Conservation (phyloP, 2,329 filamentous ascomycete genomes). For the Neoscytalidium dimidiatum region DNA sequence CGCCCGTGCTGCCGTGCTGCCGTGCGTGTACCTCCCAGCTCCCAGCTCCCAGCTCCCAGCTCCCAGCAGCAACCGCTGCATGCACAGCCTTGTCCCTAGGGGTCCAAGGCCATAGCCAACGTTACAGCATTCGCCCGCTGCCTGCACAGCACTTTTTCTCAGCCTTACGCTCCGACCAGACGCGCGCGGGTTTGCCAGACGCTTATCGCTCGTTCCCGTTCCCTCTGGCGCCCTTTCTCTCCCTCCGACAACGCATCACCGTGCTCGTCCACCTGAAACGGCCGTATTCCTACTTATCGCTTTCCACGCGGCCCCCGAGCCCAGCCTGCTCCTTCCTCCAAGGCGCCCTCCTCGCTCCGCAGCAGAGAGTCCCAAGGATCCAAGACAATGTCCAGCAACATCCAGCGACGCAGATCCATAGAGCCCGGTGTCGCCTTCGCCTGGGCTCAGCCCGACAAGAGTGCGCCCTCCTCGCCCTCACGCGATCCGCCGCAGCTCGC, state of each 20-base stretch:
- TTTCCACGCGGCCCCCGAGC: slow-evolving; percentile 10
- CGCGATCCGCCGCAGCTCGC: slow-evolving; percentile 4
- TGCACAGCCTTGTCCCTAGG: slow-evolving; percentile 7
- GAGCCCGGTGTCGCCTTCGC: slow-evolving; percentile 19
- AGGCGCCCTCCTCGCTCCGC: background rate
- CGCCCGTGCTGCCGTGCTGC: too few species aligned
- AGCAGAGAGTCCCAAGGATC: too few species aligned
- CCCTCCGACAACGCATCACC: slow-evolving; percentile 12
- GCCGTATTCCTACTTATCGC: slow-evolving; percentile 10
- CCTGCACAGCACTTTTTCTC: too few species aligned
- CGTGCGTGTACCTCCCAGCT: background rate
- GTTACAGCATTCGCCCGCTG: background rate
- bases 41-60: too few species aligned
- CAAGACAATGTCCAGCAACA: slow-evolving; percentile 13
- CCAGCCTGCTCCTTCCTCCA: background rate
- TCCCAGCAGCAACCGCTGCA: background rate
- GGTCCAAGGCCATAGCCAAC: background rate
- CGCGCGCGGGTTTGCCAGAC: background rate
- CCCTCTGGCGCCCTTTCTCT: background rate
- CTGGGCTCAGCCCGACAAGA: slow-evolving; percentile 10
- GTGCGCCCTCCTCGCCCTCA: slow-evolving; percentile 6
- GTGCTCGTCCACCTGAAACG: slow-evolving; percentile 12
- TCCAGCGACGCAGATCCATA: slow-evolving; percentile 19
- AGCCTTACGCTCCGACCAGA: slow-evolving; percentile 7
- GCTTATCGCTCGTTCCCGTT: slow-evolving; percentile 4